Base-by-base conservation (phyloP, 768 basidiomycete species). In the Xerocomellus amylosporus region DNA sequence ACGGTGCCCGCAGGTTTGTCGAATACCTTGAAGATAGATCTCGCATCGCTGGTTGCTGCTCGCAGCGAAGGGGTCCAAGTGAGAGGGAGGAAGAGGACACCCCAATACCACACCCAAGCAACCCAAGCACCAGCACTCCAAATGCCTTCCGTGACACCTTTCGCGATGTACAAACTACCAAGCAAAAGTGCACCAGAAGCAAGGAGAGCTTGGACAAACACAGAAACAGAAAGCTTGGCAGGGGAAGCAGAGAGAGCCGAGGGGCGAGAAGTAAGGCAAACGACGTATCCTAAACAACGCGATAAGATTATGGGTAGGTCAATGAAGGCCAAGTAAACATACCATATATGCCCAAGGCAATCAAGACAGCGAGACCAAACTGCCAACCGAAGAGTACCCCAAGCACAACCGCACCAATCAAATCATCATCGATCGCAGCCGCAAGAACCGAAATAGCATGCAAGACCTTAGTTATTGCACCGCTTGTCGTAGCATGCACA, bases 1-100 rank as follows among this genome's bases (percentile, higher is more conserved):
- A 87, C 83, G 57, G 98, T 83, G 55, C 95, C 94, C 0, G 82
- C 87, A 1, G 89, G 85, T 65, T 95, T 88, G 55, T 84, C 83
- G 8, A 98, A 78, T 17, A 94, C 77, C 51, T 87, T 81, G 53
- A 97, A 77, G 41, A 98, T 83, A 61, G 81, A 86, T 17, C 87
- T 90, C 44, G 92, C 81, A 64, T 85, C 86, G 64, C 86, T 87
- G 37, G 94, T 77, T 6, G 90, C 90, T 1, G 76, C 79, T 57
- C 89, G 90, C 14, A 91, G 73, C 79, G 89, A 64, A 49, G 48
- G 53, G 30, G 52, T 43, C 46, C 56, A 54, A 17, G 60, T 55
- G n/a, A 66, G 59, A 20, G 68, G 19, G 82, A 86, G 46, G 46
- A 70, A 53, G 22, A 68, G 57, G 26, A 61, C 33, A 31, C 61